Base-by-base conservation (phyloP, 2,329 filamentous ascomycete species). In the Paecilomyces formosus region DNA sequence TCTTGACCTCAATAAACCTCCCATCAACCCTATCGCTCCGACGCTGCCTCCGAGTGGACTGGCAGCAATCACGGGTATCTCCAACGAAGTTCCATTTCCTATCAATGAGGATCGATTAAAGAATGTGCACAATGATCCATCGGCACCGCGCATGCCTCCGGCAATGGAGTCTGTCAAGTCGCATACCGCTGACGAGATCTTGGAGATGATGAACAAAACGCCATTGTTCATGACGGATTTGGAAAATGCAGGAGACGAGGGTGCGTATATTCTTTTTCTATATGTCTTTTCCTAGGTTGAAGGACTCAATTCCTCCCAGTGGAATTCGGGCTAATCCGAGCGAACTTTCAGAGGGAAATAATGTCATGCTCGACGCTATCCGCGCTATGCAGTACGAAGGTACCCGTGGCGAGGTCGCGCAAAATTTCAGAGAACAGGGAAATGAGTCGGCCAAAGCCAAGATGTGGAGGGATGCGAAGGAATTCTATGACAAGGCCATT, bases 191-290 rank as follows among this genome's bases (percentile, higher is more conserved):
- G 83, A 87, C 54, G 84, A 89, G 63, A 75, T 89, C 35, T 68
- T 87, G 49, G 76, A 79, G 53, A 83, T 88, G 66, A 79, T 90
- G 76, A 88, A 88, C 68, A 84, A 85, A 63, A 81, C 83, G 54
- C 94, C 94, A 6, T 82, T 99, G 39, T 99, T 99, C 81, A 99
- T 99, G 94, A 97, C 92, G 30, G 87, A 90, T 65, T 81, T 97
- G 33, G 90, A 84, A 59, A 82, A 84, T 60, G 82, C 81, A 12
- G 81, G 80, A 56, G 82, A 81, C 58, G 80, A 81, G 61, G 80
- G 81, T 78, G 68, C 28, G 72, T 67, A 11, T 39, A 50, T 51
- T 30, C 22, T 15, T 45, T 4, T n/a, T 8, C n/a, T 45, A 45
- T 45, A 6, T 45, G 39, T 2, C 3, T 4, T 45, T n/a, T 9